These are phyloP conservation scores for Termitomyces sp. DNA, from an alignment of 768 basidiomycete genomes.

Conservation along the genomic window DNA sequence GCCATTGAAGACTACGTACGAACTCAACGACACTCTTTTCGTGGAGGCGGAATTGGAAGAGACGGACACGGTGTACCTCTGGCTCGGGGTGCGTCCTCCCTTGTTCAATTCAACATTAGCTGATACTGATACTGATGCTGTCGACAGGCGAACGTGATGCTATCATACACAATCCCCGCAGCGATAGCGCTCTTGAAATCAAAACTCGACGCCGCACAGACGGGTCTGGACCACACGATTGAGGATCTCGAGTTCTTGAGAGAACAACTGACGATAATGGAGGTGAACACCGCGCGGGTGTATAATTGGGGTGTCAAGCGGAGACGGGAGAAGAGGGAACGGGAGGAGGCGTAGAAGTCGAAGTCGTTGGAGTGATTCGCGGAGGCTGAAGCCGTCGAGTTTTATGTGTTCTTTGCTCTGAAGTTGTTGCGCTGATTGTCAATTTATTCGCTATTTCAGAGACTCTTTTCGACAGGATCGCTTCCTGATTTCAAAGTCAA, in stretches of 20 bases:
- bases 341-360: slow-evolving; percentile 30
- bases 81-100: slow-evolving; percentile 80
- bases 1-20: slow-evolving; percentile 82
- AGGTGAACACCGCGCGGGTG: slow-evolving; percentile 90
- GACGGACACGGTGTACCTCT: slow-evolving; percentile 87
- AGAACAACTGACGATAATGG: slow-evolving; percentile 96
- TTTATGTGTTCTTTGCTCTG: too few species aligned
- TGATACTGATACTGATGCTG: neutral
- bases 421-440: too few species aligned
- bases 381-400: too few species aligned
- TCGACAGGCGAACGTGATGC: slow-evolving; percentile 93
- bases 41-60: slow-evolving; percentile 89
- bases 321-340: slow-evolving; percentile 56
- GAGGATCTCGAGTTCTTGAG: slow-evolving; percentile 92
- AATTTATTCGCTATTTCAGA: too few species aligned
- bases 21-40: slow-evolving; percentile 93
- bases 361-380: slow-evolving; percentile 1
- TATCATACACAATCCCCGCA: slow-evolving; percentile 83
- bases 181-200: slow-evolving; percentile 72
- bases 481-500: too few species aligned
- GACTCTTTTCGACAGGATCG: too few species aligned
- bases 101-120: neutral
- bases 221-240: slow-evolving; percentile 60
- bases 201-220: slow-evolving; percentile 74
- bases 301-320: slow-evolving; percentile 96